These are phyloP conservation scores for Aspergillus steynii DNA, from an alignment of 495 filamentous ascomycete genomes.

Conservation along the genomic window DNA sequence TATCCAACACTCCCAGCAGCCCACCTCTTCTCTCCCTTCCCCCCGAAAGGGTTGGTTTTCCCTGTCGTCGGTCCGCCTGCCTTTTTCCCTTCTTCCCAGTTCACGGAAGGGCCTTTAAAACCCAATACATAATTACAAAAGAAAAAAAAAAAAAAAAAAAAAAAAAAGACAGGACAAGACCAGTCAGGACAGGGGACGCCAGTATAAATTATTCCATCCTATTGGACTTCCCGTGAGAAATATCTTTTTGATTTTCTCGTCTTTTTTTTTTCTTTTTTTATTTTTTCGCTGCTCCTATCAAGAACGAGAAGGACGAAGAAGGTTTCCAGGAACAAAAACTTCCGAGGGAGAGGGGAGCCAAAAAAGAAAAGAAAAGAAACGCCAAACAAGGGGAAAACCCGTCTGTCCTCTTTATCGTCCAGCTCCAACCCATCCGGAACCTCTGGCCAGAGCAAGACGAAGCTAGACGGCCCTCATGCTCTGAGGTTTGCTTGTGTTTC, in stretches of 20 bases:
- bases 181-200: not conserved
- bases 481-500: conserved; percentile 38
- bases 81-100: conserved; percentile 28
- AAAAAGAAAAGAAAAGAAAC: conserved; percentile 11
- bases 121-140: no score
- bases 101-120: conserved; percentile 1
- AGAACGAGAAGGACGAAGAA: conserved; percentile 11
- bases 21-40: conserved; percentile 15
- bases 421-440: no score
- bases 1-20: conserved; percentile 8
- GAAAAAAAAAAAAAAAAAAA: conserved; percentile 8
- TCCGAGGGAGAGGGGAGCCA: conserved; percentile 21
- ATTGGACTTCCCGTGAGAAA: not conserved
- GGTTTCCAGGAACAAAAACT: conserved; percentile 26
- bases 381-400: conserved; percentile 11
- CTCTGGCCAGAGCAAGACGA: no score
- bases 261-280: not conserved
- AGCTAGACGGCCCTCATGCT: conserved; percentile 27
- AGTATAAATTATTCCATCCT: conserved; percentile 8
- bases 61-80: conserved; percentile 25
- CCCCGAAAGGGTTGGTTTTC: conserved; percentile 30
- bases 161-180: conserved; percentile 25
- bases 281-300: conserved; percentile 9
- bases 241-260: not conserved
- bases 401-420: no score